Evolutionary conservation across 2,329 filamentous ascomycete genomes (phyloP), one percentile per base, ranked within the genome.

Genomic region (Sphaerulina musiva): DNA sequence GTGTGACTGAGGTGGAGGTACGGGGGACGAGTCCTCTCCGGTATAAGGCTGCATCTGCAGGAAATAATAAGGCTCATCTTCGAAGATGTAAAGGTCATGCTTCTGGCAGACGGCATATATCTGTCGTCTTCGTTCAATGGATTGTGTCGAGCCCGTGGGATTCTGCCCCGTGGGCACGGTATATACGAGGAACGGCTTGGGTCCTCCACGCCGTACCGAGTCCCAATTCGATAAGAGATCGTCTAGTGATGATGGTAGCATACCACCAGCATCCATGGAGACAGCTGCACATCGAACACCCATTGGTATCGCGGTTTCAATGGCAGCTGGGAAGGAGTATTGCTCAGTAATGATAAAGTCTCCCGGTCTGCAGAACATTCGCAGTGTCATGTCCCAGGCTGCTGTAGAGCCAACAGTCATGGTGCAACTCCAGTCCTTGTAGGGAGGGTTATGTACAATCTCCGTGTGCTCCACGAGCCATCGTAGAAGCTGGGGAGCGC

Each of bases 381-480:
- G 83, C 43, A 95, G 75, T 1, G 86, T 79, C 71, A 92, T 86
- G 66, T 97, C 93, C 61, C 95, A 80, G 0, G 88, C 85, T 23
- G 83, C 89, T 0, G 93, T 97, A 71, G 85, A 93, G 50, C 92
- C 93, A 40, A 92, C 81, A 2, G 85, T 91, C 74, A 96, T 78
- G 51, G 84, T 85, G 64, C 88, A 88, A 60, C 82, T 79, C 93
- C 93, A 98, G 74, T 98, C 91, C 46, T 84, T 80, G 69, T 97
- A 97, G 0, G 88, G 89, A 12, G 92, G 91, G 57, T 82, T 79
- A 71, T 89, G 88, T 12, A 95, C 83, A 53, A 97, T 82, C 74
- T 98, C 92, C 0, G 91, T 95, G 73, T 97, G 93, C 75, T 98
- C 93, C 0, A 91, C 95, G 48, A 97, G 78, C 74, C 87, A 97